These are phyloP conservation scores for Gymnopus androsaceus DNA, from an alignment of 1,284 basidiomycete species.

Conservation along the genomic window DNA sequence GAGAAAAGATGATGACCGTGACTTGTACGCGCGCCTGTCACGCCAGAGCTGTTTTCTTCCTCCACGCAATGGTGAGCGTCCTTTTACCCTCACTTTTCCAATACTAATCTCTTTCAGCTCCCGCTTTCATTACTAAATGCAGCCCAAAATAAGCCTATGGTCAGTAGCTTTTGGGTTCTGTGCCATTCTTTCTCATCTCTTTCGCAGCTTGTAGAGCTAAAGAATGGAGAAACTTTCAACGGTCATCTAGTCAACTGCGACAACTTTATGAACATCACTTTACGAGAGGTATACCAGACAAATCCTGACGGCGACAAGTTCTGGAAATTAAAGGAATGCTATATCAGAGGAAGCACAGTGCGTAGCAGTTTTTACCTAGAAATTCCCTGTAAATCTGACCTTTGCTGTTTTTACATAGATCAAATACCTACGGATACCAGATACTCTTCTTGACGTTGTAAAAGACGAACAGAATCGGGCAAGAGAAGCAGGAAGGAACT, in stretches of 20 bases:
- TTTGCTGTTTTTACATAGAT: slow-evolving; percentile 62
- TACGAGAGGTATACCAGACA: slow-evolving; percentile 98
- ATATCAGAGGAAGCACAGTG: slow-evolving; percentile 96
- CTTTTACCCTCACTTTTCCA: neutral
- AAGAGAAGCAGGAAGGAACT: slow-evolving; percentile 60
- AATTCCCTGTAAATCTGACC: neutral
- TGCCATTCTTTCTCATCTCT: slow-evolving; percentile 13
- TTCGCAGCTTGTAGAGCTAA: slow-evolving; percentile 92
- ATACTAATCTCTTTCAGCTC: slow-evolving; percentile 48
- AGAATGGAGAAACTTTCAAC: slow-evolving; percentile 99
- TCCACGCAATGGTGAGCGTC: neutral
- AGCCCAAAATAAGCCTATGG: slow-evolving; percentile 95
- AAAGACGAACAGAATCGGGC: slow-evolving; percentile 86
- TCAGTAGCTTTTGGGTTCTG: slow-evolving; percentile 38
- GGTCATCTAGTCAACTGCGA: slow-evolving; percentile 98
- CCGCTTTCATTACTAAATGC: slow-evolving; percentile 76
- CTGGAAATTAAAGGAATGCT: slow-evolving; percentile 98
- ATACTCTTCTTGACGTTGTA: slow-evolving; percentile 84
- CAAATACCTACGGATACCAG: slow-evolving; percentile 96
- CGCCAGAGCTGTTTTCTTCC: no score
- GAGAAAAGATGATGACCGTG: no score
- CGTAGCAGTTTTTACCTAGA: slow-evolving; percentile 33
- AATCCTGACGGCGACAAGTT: slow-evolving; percentile 94
- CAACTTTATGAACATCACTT: slow-evolving; percentile 99
- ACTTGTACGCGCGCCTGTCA: neutral